A percentile compares a stretch with the other conserved stretches of the same genome.
phyloP scores from a whole-genome alignment of 768 basidiomycete genomes.

The Lentinula raphanica region DNA sequence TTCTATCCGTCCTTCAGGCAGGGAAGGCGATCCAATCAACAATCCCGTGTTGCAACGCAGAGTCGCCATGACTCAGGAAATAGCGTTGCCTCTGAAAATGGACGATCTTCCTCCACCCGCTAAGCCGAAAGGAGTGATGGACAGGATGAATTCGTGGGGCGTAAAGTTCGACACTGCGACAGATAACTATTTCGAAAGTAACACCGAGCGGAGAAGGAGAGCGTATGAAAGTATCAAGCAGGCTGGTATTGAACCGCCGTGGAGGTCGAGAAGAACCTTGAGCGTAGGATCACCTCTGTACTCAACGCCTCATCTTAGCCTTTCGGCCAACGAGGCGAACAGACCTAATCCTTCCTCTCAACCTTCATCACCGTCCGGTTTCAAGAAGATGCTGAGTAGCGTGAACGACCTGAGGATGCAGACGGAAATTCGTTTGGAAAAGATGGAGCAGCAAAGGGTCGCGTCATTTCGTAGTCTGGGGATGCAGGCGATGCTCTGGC shows the following conservation, averaged over 20 bases:
- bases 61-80: conserved; percentile 14
- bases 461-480: not conserved
- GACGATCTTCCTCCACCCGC: conserved; percentile 14
- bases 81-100: conserved; percentile 13
- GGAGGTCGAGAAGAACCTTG: not conserved
- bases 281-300: not conserved
- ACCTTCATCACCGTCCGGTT: not conserved
- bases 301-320: not conserved
- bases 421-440: not conserved
- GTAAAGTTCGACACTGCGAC: conserved; percentile 15
- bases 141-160: conserved; percentile 14
- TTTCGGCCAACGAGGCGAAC: not conserved
- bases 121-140: conserved; percentile 19
- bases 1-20: conserved; percentile 1
- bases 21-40: not conserved
- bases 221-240: not conserved
- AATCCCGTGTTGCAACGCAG: conserved; percentile 8
- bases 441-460: not conserved
- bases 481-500: not conserved
- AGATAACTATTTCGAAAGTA: conserved; percentile 11
- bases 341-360: not conserved
- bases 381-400: not conserved
- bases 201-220: conserved; percentile 11
- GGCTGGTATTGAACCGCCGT: not conserved
- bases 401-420: not conserved